A percentile compares a stretch with the other conserved stretches of the same genome.
Evolutionary conservation across 108 stramenopile species (phyloP).

Genomic region (Hondaea fermentalgiana): DNA sequence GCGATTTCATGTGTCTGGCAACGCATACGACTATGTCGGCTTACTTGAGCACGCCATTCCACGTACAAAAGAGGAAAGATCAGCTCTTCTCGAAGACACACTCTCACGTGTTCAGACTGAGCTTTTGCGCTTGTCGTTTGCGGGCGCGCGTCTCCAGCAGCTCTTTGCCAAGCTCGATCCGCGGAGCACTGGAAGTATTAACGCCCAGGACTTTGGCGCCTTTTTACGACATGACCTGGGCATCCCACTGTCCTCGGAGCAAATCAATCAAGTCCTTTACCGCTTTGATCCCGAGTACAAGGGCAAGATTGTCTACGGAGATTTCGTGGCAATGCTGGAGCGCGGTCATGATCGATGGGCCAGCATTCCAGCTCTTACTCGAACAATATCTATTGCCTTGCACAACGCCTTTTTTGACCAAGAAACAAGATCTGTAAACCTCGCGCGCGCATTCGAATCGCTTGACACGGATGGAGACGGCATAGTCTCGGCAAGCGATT

Average conservation of each 20-base stretch:
- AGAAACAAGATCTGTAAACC: neutral
- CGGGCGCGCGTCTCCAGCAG: neutral
- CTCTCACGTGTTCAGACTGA: neutral
- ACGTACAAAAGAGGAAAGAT: neutral
- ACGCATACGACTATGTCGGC: neutral
- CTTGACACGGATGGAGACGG: neutral
- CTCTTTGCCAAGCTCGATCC: neutral
- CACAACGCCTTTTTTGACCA: neutral
- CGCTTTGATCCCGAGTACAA: neutral
- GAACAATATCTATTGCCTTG: neutral
- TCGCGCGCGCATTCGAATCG: neutral
- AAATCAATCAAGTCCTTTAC: neutral
- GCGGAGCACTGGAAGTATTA: neutral
- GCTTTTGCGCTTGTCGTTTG: neutral
- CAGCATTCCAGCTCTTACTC: neutral
- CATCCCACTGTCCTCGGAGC: neutral
- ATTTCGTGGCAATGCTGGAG: neutral
- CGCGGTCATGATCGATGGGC: neutral
- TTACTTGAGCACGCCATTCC: neutral
- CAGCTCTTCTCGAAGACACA: neutral
- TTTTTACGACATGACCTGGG: neutral
- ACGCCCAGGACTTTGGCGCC: neutral
- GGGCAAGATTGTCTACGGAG: neutral
- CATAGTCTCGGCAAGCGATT: neutral
- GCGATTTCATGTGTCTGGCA: neutral